A percentile compares a stretch with the other conserved stretches of the same genome.
phyloP scores from a whole-genome alignment of 1,139 yeast genomes.

The Yarrowia galli region DNA sequence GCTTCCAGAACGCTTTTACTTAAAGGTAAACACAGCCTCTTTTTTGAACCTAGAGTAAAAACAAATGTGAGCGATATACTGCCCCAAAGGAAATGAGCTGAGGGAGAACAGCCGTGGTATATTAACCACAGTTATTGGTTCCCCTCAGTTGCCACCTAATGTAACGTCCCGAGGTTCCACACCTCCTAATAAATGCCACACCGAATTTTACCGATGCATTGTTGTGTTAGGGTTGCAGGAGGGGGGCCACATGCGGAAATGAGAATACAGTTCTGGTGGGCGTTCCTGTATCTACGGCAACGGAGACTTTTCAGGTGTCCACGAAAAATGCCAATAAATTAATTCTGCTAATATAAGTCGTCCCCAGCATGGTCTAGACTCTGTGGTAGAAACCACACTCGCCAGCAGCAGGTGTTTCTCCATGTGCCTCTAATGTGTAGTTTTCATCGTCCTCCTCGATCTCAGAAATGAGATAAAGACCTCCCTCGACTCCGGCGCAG shows the following conservation, averaged over 20 bases:
- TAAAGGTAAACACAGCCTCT: constrained; percentile 12
- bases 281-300: neutral
- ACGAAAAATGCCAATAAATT: constrained; percentile 1
- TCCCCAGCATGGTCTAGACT: neutral
- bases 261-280: constrained; percentile 3
- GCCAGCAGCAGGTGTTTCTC: constrained; percentile 13
- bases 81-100: no score
- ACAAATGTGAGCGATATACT: neutral
- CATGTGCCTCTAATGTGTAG: neutral
- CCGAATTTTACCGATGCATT: neutral
- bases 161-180: neutral
- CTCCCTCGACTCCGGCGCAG: constrained; percentile 35
- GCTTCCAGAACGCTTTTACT: constrained; percentile 2
- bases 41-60: constrained; percentile 2
- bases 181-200: neutral
- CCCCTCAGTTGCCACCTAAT: neutral
- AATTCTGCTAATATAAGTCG: neutral
- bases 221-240: constrained; percentile 14
- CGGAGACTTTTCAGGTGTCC: neutral
- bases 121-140: no score
- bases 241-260: constrained; percentile 19
- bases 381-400: constrained; percentile 9
- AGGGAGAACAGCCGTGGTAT: no score
- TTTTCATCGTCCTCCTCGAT: neutral
- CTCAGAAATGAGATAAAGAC: constrained; percentile 29